Percentiles rank a stretch among this genome's conserved stretches.
Evolutionary conservation across 495 filamentous ascomycete genomes (phyloP).

Genomic region (Daldinia bambusicola): DNA sequence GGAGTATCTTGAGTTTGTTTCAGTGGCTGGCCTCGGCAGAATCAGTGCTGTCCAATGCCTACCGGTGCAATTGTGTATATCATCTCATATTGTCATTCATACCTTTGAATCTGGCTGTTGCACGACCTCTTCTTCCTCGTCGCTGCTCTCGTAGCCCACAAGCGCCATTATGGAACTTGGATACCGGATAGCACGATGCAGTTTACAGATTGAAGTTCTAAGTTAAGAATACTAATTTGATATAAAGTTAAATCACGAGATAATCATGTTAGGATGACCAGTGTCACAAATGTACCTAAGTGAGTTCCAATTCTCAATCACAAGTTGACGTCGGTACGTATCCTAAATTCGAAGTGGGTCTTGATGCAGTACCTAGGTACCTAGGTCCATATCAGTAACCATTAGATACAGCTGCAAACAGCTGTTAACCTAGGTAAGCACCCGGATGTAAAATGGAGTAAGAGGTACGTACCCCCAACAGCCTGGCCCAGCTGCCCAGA

Average conservation of each 20-base stretch:
- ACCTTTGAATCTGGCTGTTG: constrained; percentile 46
- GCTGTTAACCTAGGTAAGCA: constrained; percentile 9
- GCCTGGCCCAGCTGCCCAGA: constrained; percentile 22
- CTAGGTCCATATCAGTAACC: too few species aligned
- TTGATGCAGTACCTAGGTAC: neutral
- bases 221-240: neutral
- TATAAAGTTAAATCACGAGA: neutral
- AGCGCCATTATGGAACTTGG: constrained; percentile 65
- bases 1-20: constrained; percentile 42
- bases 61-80: constrained; percentile 25
- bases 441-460: neutral
- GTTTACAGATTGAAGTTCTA: neutral
- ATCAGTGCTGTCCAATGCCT: constrained; percentile 49
- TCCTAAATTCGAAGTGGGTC: constrained; percentile 11
- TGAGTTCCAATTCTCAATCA: constrained; percentile 15
- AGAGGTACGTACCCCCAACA: constrained; percentile 19
- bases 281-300: neutral
- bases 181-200: neutral
- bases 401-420: constrained; percentile 14
- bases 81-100: constrained; percentile 45
- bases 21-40: constrained; percentile 47
- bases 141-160: constrained; percentile 79
- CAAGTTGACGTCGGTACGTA: constrained; percentile 22
- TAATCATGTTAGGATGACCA: neutral
- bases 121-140: constrained; percentile 68